Evolutionary conservation across 331 rosid genomes (phyloP), one percentile per base, ranked within the genome.

Genomic region (Malus hybrid): DNA sequence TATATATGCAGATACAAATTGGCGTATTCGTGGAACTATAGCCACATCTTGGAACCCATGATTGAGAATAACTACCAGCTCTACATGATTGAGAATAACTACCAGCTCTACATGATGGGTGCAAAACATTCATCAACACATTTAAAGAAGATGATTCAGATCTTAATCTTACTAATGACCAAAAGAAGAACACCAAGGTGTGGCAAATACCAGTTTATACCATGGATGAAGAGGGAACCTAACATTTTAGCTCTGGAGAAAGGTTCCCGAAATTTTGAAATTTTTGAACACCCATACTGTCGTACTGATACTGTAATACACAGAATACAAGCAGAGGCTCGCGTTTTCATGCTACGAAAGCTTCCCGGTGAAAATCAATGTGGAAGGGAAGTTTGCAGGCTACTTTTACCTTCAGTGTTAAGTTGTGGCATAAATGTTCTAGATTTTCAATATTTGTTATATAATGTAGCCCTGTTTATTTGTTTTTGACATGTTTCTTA

Each of bases 151-250:
- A 82, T 36, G 89, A 83, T 39, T 76, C 85, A 6, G 93, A 84
- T 81, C 91, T 85, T 48, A 83, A 90, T 85, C 99, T 95, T 74
- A 85, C 93, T 0, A 93, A 95, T 81, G 99, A 95, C 81, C 96
- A 92, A 1, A 95, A 95, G 84, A 95, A 95, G 91, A 95, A 89
- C 84, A 90, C 90, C 24, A 95, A 90, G 80, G 65, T 19, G 5
- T 95, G 99, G 99, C 92, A 95, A 85, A 82, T 83, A 78, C 97
- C 99, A 42, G 91, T 92, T 59, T 83, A 90, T 81, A 83, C 84
- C n/a, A 80, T 79, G 68, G 91, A 85, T 67, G 91, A 88, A 83
- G 78, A 76, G 79, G 80, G 70, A 73, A 83, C 92, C 76, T 85
- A 85, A 90, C 79, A 31, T 36, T 29, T 34, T 20, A 28, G 32